phyloP scores from a whole-genome alignment of 108 stramenopile genomes.

The Nitzschia sp. region DNA sequence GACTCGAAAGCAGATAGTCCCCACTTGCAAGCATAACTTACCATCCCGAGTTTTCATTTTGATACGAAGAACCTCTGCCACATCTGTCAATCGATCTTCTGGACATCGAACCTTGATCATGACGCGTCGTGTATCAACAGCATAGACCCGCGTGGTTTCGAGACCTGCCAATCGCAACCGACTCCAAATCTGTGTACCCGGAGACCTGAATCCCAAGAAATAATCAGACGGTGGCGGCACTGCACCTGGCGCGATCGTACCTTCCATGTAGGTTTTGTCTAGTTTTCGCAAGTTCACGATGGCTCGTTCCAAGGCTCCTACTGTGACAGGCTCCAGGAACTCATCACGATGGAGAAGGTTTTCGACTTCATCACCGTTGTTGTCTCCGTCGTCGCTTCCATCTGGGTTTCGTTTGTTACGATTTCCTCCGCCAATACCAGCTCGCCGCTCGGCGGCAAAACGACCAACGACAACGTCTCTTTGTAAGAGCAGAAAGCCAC shows the following conservation, averaged over 20 bases:
- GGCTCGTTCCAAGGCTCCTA: conserved; percentile 38
- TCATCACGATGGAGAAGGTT: conserved; percentile 41
- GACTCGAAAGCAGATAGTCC: no score
- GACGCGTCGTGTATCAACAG: conserved; percentile 71
- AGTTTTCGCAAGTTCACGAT: conserved; percentile 41
- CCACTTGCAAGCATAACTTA: background rate
- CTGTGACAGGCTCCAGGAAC: conserved; percentile 47
- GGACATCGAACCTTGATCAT: conserved; percentile 92
- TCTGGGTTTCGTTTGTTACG: conserved; percentile 7
- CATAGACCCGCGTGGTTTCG: conserved; percentile 80
- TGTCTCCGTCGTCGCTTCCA: conserved; percentile 17
- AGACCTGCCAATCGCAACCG: conserved; percentile 86
- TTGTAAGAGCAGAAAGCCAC: conserved; percentile 84
- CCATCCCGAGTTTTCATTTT: conserved; percentile 83
- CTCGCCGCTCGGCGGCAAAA: conserved; percentile 71
- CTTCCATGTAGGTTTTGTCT: conserved; percentile 44
- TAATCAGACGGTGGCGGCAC: conserved; percentile 82
- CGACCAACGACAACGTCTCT: conserved; percentile 77
- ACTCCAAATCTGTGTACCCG: conserved; percentile 92
- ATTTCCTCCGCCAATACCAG: conserved; percentile 67
- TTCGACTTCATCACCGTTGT: conserved; percentile 20
- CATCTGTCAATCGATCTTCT: conserved; percentile 83
- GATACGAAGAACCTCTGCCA: conserved; percentile 87
- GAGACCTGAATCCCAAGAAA: conserved; percentile 81
- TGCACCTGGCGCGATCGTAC: conserved; percentile 39